Conservation (phyloP, 1,284 basidiomycete genomes). For the Boletus sp. region DNA sequence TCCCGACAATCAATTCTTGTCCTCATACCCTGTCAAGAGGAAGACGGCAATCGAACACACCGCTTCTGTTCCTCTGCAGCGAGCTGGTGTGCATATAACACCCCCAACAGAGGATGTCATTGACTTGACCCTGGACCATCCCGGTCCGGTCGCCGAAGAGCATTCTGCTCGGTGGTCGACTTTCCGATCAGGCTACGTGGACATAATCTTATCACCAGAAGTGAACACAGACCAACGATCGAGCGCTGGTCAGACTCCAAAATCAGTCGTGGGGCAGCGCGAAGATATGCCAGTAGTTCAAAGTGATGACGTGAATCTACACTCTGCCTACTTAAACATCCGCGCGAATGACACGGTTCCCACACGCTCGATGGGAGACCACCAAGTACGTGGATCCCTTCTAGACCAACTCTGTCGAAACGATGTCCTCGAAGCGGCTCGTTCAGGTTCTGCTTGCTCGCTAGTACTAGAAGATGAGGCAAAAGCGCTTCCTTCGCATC, state of each 20-base stretch:
- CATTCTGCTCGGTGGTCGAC: constrained; percentile 18
- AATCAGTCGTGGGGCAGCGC: not conserved
- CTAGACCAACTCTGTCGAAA: not conserved
- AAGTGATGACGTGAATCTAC: not conserved
- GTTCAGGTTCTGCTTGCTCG: not conserved
- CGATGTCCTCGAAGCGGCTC: not conserved
- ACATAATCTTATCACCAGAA: constrained; percentile 5
- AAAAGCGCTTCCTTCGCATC: not conserved
- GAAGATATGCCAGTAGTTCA: not conserved
- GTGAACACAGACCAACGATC: not conserved
- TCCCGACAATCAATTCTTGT: not conserved
- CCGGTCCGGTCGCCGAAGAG: not conserved
- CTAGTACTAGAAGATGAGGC: not conserved
- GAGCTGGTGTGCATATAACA: not conserved
- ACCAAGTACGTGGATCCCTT: not conserved
- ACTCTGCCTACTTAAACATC: not conserved
- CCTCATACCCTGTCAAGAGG: not conserved
- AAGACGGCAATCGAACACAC: not conserved
- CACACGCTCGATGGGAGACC: not conserved
- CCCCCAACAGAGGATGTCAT: constrained; percentile 2
- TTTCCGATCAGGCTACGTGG: constrained; percentile 26
- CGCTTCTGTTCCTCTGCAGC: not conserved
- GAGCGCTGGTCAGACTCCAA: not conserved
- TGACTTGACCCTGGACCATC: constrained; percentile 10
- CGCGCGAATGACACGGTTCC: not conserved